These are phyloP conservation scores for Hamamelis virginiana DNA, from an alignment of 164 flowering plant genomes.

Conservation along the genomic window DNA sequence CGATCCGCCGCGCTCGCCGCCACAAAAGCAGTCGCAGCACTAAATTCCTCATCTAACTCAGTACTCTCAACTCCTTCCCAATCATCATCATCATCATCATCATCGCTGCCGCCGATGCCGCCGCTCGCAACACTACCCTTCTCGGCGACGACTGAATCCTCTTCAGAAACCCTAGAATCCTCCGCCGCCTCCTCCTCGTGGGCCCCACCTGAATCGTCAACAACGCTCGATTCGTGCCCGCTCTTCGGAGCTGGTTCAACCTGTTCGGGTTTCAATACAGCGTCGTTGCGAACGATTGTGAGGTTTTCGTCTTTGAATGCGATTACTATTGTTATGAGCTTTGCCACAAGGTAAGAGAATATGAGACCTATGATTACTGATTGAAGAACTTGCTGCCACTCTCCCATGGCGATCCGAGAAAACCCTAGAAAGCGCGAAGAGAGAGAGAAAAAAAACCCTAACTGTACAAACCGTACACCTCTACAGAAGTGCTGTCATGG, in stretches of 20 bases:
- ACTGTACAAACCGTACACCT: too few species aligned
- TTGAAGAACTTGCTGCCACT: conserved; percentile 73
- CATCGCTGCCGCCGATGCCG: conserved; percentile 14
- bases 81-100: conserved; percentile 64
- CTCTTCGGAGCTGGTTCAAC: conserved; percentile 5
- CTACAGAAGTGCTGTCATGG: too few species aligned
- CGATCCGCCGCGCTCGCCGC: conserved; percentile 87
- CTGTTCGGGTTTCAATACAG: neutral
- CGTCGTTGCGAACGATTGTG: conserved; percentile 31
- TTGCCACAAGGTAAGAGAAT: conserved; percentile 83
- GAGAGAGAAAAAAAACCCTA: neutral
- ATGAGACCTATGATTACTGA: conserved; percentile 69
- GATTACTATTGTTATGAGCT: conserved; percentile 72
- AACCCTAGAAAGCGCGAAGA: conserved; percentile 13
- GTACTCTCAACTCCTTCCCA: conserved; percentile 99
- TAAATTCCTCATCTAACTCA: conserved; percentile 85
- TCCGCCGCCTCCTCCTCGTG: conserved; percentile 2
- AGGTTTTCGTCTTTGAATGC: conserved; percentile 71
- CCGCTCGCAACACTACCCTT: conserved; percentile 41
- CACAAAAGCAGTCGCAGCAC: conserved; percentile 94
- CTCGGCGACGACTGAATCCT: conserved; percentile 42
- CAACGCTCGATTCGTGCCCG: neutral
- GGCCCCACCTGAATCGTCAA: neutral
- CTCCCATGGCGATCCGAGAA: conserved; percentile 32
- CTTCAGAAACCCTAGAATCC: conserved; percentile 21